These are phyloP conservation scores for Starmerella roubikii DNA, from an alignment of 805 yeast species.

Conservation along the genomic window DNA sequence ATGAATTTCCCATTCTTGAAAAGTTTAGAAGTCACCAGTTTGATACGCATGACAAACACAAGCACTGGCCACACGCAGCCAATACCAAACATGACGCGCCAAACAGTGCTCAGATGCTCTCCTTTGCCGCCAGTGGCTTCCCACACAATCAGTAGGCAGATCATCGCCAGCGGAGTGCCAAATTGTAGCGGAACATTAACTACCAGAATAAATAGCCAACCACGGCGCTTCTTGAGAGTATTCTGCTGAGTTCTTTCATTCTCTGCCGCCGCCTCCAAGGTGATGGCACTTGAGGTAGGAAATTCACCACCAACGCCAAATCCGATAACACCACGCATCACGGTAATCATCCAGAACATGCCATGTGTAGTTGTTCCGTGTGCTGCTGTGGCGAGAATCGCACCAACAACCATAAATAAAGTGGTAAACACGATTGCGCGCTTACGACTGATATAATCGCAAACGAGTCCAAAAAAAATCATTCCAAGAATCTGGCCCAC, in stretches of 20 bases:
- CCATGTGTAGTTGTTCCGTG: constrained; percentile 47
- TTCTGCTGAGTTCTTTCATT: constrained; percentile 1
- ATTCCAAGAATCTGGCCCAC: constrained; percentile 63
- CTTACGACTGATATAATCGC: constrained; percentile 55
- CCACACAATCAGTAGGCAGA: constrained; percentile 54
- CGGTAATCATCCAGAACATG: constrained; percentile 64
- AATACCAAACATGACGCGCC: constrained; percentile 64
- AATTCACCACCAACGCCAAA: constrained; percentile 72
- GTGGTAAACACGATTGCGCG: constrained; percentile 52
- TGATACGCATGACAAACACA: constrained; percentile 57
- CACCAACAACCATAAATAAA: constrained; percentile 45
- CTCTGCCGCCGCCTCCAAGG: constrained; percentile 55
- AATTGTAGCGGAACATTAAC: constrained; percentile 61
- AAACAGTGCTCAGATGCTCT: constrained; percentile 36
- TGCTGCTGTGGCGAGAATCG: constrained; percentile 54
- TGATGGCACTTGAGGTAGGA: constrained; percentile 53
- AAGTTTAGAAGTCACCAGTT: constrained; percentile 52
- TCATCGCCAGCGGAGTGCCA: constrained; percentile 68
- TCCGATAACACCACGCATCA: constrained; percentile 64
- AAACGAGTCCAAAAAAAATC: constrained; percentile 44
- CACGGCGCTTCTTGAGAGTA: constrained; percentile 34
- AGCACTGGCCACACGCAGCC: constrained; percentile 63
- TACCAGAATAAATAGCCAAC: constrained; percentile 49
- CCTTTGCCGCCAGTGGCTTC: constrained; percentile 38
- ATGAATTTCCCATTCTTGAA: constrained; percentile 54